Conservation (phyloP, 176 grass and related monocot species). For the Cenchrus purpureus region DNA sequence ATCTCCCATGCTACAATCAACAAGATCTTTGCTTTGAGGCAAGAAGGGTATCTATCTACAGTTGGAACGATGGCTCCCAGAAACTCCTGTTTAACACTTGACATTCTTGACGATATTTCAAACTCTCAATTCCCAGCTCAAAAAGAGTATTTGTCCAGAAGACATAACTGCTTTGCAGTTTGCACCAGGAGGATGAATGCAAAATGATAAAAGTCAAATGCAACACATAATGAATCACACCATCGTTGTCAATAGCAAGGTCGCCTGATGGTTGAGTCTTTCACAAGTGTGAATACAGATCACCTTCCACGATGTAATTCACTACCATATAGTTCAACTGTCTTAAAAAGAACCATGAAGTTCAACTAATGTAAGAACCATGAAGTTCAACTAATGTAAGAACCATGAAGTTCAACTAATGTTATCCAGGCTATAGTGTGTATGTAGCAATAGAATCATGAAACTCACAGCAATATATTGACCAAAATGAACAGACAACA, state of each 20-base stretch:
- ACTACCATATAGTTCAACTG: not conserved
- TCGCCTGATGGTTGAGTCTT: not conserved
- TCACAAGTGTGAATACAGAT: not conserved
- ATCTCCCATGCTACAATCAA: not conserved
- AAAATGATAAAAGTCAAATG: not conserved
- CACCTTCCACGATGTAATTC: not conserved
- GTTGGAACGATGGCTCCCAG: not conserved
- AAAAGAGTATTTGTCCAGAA: not conserved
- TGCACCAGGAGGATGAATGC: not conserved
- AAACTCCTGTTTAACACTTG: not conserved
- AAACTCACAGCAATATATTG: constrained; percentile 24
- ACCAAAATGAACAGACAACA: constrained; percentile 15
- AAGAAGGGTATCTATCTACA: not conserved
- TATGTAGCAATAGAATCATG: not conserved
- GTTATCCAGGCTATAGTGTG: not conserved
- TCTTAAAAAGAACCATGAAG: not conserved
- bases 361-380: not conserved
- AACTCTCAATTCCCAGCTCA: not conserved
- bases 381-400: no score
- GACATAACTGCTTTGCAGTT: not conserved
- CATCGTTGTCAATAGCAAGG: not conserved
- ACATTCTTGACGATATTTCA: no score
- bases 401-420: not conserved
- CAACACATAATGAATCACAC: not conserved
- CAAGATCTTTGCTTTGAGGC: not conserved